phyloP scores from a whole-genome alignment of 805 yeast genomes.

The Lachancea mirantina region DNA sequence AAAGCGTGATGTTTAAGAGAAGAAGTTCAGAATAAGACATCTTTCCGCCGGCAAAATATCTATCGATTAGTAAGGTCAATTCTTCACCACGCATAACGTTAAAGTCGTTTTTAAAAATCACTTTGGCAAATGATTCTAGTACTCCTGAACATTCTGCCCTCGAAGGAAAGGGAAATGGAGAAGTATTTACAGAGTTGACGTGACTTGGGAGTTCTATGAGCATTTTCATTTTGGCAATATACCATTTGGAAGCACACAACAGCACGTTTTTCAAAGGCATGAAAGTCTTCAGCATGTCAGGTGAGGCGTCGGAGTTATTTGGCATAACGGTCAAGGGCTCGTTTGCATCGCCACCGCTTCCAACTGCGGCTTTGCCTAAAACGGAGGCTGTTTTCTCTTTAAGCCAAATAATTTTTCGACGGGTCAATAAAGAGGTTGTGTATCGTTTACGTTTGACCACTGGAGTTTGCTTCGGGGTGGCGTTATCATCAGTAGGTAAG shows the following conservation, averaged over 20 bases:
- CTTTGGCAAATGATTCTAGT: slow-evolving; percentile 17
- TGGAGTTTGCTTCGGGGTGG: slow-evolving; percentile 4
- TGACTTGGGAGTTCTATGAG: slow-evolving; percentile 23
- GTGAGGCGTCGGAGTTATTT: no score
- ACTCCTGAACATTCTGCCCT: slow-evolving; percentile 19
- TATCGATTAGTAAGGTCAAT: slow-evolving; percentile 13
- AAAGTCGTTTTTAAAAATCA: slow-evolving; percentile 16
- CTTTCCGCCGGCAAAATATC: slow-evolving; percentile 15
- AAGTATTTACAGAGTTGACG: slow-evolving; percentile 10
- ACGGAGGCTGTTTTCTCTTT: slow-evolving; percentile 9
- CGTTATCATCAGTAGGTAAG: no score
- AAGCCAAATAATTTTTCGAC: slow-evolving; percentile 20
- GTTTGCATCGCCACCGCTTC: not conserved
- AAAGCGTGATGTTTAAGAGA: slow-evolving; percentile 19
- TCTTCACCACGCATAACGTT: slow-evolving; percentile 17
- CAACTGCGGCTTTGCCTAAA: not conserved
- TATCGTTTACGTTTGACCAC: slow-evolving; percentile 14
- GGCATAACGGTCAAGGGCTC: not conserved
- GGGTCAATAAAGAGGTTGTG: slow-evolving; percentile 17
- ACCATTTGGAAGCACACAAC: slow-evolving; percentile 21
- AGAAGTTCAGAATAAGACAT: slow-evolving; percentile 24
- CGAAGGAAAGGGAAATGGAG: slow-evolving; percentile 20
- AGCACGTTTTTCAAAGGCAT: slow-evolving; percentile 19
- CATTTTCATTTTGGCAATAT: slow-evolving; percentile 19
- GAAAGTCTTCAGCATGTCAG: no score